Evolutionary conservation across 306 rosid species (phyloP), one percentile per base, ranked within the genome.

Genomic region (Quercus robur): DNA sequence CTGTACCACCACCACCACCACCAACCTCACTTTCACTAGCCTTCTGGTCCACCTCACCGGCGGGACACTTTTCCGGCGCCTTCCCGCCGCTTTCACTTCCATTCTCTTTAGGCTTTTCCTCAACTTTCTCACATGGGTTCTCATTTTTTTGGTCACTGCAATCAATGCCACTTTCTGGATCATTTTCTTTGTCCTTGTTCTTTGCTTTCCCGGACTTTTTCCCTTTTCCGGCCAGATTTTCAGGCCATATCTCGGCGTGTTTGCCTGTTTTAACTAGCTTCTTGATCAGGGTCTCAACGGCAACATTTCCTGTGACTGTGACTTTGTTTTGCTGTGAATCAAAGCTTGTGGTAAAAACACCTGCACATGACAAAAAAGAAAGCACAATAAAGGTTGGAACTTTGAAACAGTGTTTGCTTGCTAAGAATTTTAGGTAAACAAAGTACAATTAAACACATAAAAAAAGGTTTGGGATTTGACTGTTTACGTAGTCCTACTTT

Each of bases 231-330:
- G 52, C 38, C 51, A 56, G 57, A 21, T 64, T 90, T 62, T 85
- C 97, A 52, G 90, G 92, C 97, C 96, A 94, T 26, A 88, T 78
- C 86, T 92, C 94, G 5, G 93, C 97, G 17, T 81, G 90, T 77
- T 94, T 92, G 3, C 98, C 97, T 10, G 90, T 85, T 72, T 84
- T 94, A 44, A 70, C 44, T 17, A 94, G 85, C 78, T 89, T 94
- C 80, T 76, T 83, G 68, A 89, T 74, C 76, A 92, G 91, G 56
- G 85, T 91, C 85, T 92, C 91, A 61, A 88, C 86, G 72, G 75
- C 81, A 9, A 94, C 90, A 67, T 82, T 86, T 77, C 97, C 94
- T 2, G 83, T 90, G 56, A 92, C 97, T 1, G 93, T 88, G 54
- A 94, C 98, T 89, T 89, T 91, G 23, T 89, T 86, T 56, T 89